These are phyloP conservation scores for Bipolaris victoriae DNA, from an alignment of 2,329 filamentous ascomycete genomes.

Conservation along the genomic window DNA sequence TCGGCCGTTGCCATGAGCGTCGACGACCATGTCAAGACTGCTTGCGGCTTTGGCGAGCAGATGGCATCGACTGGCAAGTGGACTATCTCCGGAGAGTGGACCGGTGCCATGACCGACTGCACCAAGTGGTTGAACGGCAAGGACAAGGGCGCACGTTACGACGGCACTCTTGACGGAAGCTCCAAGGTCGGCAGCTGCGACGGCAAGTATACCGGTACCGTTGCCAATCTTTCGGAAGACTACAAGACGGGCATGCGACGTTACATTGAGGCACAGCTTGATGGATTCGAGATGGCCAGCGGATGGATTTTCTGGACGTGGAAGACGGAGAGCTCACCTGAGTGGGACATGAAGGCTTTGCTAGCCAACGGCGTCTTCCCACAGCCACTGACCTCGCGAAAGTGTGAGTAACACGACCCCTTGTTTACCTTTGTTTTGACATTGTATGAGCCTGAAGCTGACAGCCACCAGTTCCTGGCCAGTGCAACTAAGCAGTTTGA, in stretches of 20 bases:
- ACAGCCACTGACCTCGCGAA: conserved; percentile 48
- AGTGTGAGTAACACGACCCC: conserved; percentile 42
- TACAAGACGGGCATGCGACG: conserved; percentile 53
- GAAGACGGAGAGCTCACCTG: conserved; percentile 58
- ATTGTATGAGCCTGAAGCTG: conserved; percentile 11
- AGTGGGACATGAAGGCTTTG: conserved; percentile 57
- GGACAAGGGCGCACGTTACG: conserved; percentile 55
- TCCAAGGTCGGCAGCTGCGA: conserved; percentile 52
- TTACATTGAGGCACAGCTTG: conserved; percentile 57
- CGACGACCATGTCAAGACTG: conserved; percentile 50
- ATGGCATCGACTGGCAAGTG: conserved; percentile 56
- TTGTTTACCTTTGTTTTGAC: neutral
- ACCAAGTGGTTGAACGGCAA: conserved; percentile 58
- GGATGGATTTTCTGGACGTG: conserved; percentile 61
- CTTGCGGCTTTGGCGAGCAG: conserved; percentile 53
- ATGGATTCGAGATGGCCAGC: conserved; percentile 55
- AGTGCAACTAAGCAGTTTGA: conserved; percentile 38
- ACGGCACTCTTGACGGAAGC: conserved; percentile 49
- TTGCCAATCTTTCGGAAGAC: conserved; percentile 49
- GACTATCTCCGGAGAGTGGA: conserved; percentile 58
- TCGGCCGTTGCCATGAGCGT: conserved; percentile 47
- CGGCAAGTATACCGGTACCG: conserved; percentile 54
- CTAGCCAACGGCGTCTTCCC: conserved; percentile 57
- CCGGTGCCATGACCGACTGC: conserved; percentile 56
- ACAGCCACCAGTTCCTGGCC: conserved; percentile 39